These are phyloP conservation scores for Wolfiporia cocos DNA, from an alignment of 1,284 basidiomycete genomes.

Conservation along the genomic window DNA sequence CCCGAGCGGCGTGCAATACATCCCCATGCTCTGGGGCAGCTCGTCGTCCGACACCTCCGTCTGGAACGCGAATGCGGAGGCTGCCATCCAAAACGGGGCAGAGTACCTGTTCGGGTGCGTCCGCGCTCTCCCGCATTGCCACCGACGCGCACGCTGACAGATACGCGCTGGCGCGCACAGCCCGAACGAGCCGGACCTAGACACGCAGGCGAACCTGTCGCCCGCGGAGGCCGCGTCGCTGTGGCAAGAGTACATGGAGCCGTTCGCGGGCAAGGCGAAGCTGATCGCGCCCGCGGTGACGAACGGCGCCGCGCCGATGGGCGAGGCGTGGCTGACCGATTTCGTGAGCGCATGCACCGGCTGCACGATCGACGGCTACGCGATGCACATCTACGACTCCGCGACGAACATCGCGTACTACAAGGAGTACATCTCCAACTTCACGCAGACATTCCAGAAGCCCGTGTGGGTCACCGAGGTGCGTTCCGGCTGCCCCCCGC, in stretches of 20 bases:
- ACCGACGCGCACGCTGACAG: not conserved
- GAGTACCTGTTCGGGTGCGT: slow-evolving; percentile 26
- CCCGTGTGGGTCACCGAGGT: slow-evolving; percentile 27
- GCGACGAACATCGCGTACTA: slow-evolving; percentile 27
- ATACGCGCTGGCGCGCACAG: slow-evolving; percentile 10
- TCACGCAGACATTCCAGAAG: slow-evolving; percentile 23
- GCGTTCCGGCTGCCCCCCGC: slow-evolving; percentile 3
- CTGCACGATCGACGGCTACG: slow-evolving; percentile 26
- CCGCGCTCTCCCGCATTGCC: not conserved
- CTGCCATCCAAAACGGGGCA: slow-evolving; percentile 24
- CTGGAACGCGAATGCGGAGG: slow-evolving; percentile 22
- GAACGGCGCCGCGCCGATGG: slow-evolving; percentile 28
- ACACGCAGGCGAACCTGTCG: slow-evolving; percentile 24
- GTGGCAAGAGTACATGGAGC: slow-evolving; percentile 27
- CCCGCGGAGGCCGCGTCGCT: slow-evolving; percentile 23
- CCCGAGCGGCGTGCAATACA: slow-evolving; percentile 16
- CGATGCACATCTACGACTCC: slow-evolving; percentile 30
- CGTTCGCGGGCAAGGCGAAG: slow-evolving; percentile 27
- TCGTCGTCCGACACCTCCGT: slow-evolving; percentile 14
- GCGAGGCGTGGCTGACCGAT: slow-evolving; percentile 25
- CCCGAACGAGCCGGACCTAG: slow-evolving; percentile 30
- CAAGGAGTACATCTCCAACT: slow-evolving; percentile 25
- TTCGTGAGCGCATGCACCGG: slow-evolving; percentile 25
- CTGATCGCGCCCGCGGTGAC: slow-evolving; percentile 29
- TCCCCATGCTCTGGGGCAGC: slow-evolving; percentile 26